Percentiles rank a stretch among this genome's conserved stretches.
phyloP scores from a whole-genome alignment of 805 yeast species.

The Metschnikowia chrysomelidarum region DNA sequence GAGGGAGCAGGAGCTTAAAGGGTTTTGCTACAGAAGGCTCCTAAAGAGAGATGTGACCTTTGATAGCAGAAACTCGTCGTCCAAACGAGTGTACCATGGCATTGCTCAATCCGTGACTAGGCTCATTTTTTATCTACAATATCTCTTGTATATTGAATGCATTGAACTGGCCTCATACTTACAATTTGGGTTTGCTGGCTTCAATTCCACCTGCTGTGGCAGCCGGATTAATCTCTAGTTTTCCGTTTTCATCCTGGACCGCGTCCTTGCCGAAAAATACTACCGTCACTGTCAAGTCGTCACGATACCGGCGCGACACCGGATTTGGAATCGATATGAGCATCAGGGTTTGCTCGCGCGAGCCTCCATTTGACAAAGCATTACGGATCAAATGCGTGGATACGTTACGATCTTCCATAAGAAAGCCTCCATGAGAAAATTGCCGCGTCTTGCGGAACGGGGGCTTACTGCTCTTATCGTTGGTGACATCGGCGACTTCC shows the following conservation, averaged over 20 bases:
- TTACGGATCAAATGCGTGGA: slow-evolving; percentile 92
- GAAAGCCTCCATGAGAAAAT: slow-evolving; percentile 36
- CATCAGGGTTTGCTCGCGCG: slow-evolving; percentile 83
- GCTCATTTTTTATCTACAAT: too few species aligned
- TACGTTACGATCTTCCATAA: slow-evolving; percentile 81
- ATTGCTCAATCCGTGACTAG: too few species aligned
- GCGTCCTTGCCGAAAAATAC: slow-evolving; percentile 78
- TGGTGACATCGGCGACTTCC: slow-evolving; percentile 59
- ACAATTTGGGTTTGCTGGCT: slow-evolving; percentile 48
- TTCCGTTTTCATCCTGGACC: slow-evolving; percentile 43
- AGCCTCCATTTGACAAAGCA: slow-evolving; percentile 85
- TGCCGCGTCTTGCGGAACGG: slow-evolving; percentile 61
- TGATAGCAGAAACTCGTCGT: too few species aligned
- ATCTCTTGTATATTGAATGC: too few species aligned
- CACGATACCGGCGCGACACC: slow-evolving; percentile 86
- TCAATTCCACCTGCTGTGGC: slow-evolving; percentile 60
- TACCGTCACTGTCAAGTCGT: slow-evolving; percentile 94
- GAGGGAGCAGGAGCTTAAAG: too few species aligned
- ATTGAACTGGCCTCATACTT: too few species aligned
- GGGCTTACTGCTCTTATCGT: slow-evolving; percentile 61
- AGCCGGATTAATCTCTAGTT: slow-evolving; percentile 51
- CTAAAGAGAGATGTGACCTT: too few species aligned
- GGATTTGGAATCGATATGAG: slow-evolving; percentile 90
- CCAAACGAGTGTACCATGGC: too few species aligned
- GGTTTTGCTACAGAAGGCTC: too few species aligned